phyloP scores from a whole-genome alignment of 176 grass and related monocot species.

The Alloteropsis semialata region DNA sequence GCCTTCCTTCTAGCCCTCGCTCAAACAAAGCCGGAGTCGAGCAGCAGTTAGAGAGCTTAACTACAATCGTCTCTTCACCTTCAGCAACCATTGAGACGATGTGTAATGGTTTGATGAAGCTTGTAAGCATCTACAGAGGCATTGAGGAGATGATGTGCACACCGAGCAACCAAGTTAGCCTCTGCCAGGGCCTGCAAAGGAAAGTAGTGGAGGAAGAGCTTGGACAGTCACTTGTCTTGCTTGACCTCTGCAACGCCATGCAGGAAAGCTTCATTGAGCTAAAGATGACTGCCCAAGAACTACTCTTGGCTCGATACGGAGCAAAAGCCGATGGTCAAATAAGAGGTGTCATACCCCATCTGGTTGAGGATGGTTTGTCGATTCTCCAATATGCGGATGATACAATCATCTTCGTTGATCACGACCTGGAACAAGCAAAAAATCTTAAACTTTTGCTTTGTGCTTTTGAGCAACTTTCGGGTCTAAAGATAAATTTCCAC shows the following conservation, averaged over 20 bases:
- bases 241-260: constrained; percentile 20
- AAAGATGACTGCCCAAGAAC: constrained; percentile 17
- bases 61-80: background rate
- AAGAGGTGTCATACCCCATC: too few species aligned
- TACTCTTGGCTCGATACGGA: constrained; percentile 6
- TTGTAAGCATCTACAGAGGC: constrained; percentile 9
- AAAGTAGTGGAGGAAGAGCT: constrained; percentile 30
- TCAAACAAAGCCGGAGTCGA: constrained; percentile 8
- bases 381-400: too few species aligned
- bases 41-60: background rate
- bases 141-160: constrained; percentile 10
- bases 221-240: constrained; percentile 2
- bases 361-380: too few species aligned
- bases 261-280: constrained; percentile 4
- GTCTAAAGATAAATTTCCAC: too few species aligned
- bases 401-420: too few species aligned
- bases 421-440: too few species aligned
- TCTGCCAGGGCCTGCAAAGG: background rate
- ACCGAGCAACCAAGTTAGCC: constrained; percentile 4
- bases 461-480: too few species aligned
- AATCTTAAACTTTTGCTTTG: too few species aligned
- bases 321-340: too few species aligned
- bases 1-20: constrained; percentile 26
- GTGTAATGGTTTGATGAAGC: background rate
- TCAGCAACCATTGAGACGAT: background rate